A percentile compares a stretch with the other conserved stretches of the same genome.
These are phyloP conservation scores for Starmerella sp. DNA, from an alignment of 805 yeast species.

Conservation along the genomic window DNA sequence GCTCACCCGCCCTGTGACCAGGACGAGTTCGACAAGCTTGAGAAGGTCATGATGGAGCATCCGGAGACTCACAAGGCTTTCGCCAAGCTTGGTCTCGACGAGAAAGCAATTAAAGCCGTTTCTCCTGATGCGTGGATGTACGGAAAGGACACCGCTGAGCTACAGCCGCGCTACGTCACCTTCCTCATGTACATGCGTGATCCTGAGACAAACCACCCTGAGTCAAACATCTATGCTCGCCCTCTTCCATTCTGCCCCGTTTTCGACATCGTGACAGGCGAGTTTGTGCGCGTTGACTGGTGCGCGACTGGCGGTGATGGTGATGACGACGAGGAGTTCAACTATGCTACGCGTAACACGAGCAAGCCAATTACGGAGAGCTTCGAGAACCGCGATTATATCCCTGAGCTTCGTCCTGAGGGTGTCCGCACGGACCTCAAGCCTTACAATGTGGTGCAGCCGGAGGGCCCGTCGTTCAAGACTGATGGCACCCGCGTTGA, in stretches of 20 bases:
- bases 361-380: constrained; percentile 43
- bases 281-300: constrained; percentile 61
- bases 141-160: constrained; percentile 47
- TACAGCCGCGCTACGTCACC: constrained; percentile 38
- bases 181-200: constrained; percentile 65
- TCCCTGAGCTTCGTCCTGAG: constrained; percentile 54
- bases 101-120: constrained; percentile 16
- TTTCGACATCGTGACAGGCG: constrained; percentile 47
- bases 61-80: constrained; percentile 87
- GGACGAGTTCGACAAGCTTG: constrained; percentile 28
- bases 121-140: constrained; percentile 51
- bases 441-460: constrained; percentile 70
- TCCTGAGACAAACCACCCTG: constrained; percentile 39
- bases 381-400: constrained; percentile 56
- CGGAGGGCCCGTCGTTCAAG: constrained; percentile 70
- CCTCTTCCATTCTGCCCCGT: constrained; percentile 69
- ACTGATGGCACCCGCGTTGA: constrained; percentile 48
- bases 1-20: constrained; percentile 62
- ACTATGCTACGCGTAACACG: constrained; percentile 47
- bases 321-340: constrained; percentile 46
- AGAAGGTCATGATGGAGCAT: constrained; percentile 39
- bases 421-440: constrained; percentile 51
- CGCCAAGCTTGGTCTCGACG: constrained; percentile 58
- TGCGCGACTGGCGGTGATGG: constrained; percentile 60
- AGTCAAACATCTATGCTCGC: constrained; percentile 50